Evolutionary conservation across 805 yeast species (phyloP).

Genomic region (Metschnikowia continentalis): DNA sequence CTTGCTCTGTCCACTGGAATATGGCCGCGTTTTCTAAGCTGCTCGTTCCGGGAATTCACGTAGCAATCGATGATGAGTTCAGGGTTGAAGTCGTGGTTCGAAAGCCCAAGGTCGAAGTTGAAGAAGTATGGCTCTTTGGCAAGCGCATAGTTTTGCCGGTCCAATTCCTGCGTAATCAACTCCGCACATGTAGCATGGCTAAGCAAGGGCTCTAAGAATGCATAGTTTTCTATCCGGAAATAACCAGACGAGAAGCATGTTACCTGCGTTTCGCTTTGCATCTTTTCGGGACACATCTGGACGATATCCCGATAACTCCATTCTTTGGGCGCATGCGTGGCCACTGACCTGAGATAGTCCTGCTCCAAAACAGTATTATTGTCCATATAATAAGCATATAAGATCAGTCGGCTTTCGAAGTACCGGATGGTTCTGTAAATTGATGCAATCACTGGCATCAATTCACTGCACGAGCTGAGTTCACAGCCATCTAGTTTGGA

Average conservation of each 20-base stretch:
- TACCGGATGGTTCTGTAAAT: conserved; percentile 30
- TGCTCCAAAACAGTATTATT: conserved; percentile 21
- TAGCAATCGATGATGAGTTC: conserved; percentile 9
- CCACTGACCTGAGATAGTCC: conserved; percentile 15
- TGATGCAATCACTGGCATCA: conserved; percentile 22
- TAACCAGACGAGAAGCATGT: conserved; percentile 6
- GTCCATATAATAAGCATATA: conserved; percentile 24
- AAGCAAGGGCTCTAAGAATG: conserved; percentile 17
- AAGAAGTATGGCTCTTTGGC: conserved; percentile 17
- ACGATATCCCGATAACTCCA: conserved; percentile 17
- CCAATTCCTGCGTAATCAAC: conserved; percentile 10
- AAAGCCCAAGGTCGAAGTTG: conserved; percentile 23
- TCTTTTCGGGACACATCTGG: conserved; percentile 18
- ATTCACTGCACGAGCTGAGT: conserved; percentile 14
- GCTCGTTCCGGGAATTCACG: not conserved
- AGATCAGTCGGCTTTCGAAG: conserved; percentile 28
- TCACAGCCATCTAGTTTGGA: conserved; percentile 15
- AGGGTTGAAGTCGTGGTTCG: conserved; percentile 27
- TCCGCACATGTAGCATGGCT: conserved; percentile 14
- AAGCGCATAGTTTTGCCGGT: conserved; percentile 14
- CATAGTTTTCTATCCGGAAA: conserved; percentile 15
- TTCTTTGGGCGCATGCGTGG: conserved; percentile 4
- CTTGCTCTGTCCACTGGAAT: conserved; percentile 6
- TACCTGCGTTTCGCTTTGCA: conserved; percentile 12
- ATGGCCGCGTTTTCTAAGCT: conserved; percentile 3